Conservation (phyloP, 805 yeast genomes). For the Zygotorulaspora florentina region DNA sequence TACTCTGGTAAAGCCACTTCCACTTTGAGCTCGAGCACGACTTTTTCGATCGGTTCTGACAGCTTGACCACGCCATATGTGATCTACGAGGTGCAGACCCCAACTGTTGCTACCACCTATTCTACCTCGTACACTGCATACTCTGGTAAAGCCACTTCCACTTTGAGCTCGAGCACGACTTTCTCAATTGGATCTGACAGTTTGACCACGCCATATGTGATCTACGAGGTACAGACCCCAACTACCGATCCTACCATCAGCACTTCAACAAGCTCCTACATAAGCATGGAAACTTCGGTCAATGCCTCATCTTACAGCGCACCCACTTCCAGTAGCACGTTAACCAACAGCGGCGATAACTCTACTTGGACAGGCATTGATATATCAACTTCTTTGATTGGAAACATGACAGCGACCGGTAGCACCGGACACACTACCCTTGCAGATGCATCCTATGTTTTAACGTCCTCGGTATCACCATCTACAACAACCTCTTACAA, state of each 20-base stretch:
- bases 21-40: background rate
- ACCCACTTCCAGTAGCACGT: background rate
- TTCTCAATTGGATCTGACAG: background rate
- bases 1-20: background rate
- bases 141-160: background rate
- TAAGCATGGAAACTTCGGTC: background rate
- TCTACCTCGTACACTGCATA: background rate
- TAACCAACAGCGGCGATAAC: background rate
- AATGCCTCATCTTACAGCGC: background rate
- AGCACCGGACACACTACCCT: background rate
- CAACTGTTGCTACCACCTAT: slow-evolving; percentile 1
- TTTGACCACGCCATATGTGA: no score
- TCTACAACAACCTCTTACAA: background rate
- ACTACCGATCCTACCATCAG: background rate
- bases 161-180: background rate
- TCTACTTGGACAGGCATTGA: background rate
- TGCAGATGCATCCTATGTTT: background rate
- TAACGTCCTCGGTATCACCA: background rate
- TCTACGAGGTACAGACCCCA: background rate
- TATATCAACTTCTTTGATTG: background rate
- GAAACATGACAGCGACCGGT: background rate
- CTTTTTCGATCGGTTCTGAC: background rate
- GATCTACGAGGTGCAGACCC: slow-evolving; percentile 16
- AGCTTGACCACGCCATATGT: no score
- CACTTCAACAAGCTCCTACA: background rate